These are phyloP conservation scores for Mycocalia duriaeana DNA, from an alignment of 1,284 basidiomycete genomes.

Conservation along the genomic window DNA sequence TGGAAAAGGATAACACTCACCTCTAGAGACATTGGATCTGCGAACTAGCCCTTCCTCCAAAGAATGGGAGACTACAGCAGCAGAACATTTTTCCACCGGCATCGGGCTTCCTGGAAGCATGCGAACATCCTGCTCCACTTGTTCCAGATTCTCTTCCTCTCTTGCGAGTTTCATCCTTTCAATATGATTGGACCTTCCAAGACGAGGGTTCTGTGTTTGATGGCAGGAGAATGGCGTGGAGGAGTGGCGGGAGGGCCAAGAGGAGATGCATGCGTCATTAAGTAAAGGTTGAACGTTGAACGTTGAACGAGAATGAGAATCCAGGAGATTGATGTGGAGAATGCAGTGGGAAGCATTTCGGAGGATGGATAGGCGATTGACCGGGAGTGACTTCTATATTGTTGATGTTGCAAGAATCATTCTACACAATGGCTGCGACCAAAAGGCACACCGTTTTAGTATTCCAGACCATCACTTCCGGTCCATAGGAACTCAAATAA, in stretches of 20 bases:
- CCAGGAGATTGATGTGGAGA: conserved; percentile 20
- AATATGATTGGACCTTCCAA: conserved; percentile 43
- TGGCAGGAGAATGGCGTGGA: conserved; percentile 23
- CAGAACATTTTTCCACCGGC: conserved; percentile 37
- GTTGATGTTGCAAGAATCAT: conserved; percentile 32
- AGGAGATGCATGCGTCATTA: conserved; percentile 26
- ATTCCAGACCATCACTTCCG: too few relatives aligned
- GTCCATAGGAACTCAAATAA: too few relatives aligned
- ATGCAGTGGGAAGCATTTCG: conserved; percentile 12
- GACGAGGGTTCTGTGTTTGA: conserved; percentile 37
- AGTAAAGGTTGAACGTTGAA: conserved; percentile 23
- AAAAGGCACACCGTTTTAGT: conserved; percentile 63
- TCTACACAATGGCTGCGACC: conserved; percentile 66
- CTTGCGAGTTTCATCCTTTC: conserved; percentile 38
- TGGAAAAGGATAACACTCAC: conserved; percentile 13
- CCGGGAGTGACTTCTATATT: conserved; percentile 11
- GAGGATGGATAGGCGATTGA: conserved; percentile 5
- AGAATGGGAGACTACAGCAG: conserved; percentile 11
- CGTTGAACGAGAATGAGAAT: too few relatives aligned
- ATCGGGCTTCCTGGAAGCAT: conserved; percentile 62
- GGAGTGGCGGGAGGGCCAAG: conserved; percentile 28
- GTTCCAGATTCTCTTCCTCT: conserved; percentile 35
- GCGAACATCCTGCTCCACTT: conserved; percentile 39
- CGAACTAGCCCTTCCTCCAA: conserved; percentile 39
- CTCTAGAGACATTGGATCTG: conserved; percentile 33